Base-by-base conservation (phyloP, 768 basidiomycete genomes). In the Suillus subluteus region DNA sequence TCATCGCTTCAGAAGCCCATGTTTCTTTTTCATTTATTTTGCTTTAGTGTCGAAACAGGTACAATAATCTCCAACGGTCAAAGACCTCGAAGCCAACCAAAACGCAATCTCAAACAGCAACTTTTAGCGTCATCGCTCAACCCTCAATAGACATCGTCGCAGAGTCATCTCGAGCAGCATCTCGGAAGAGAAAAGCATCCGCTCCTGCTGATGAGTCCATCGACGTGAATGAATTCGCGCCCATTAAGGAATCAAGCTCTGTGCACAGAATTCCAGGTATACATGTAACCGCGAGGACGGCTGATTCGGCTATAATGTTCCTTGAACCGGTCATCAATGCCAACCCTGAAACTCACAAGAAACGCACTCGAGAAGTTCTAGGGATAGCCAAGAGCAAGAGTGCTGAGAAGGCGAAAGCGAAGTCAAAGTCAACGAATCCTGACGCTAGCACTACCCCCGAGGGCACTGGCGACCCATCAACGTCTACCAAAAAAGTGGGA, bases 321-420 rank as follows among this genome's bases (percentile, higher is more conserved):
- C 76, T 79, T 26, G 76, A 78, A 37, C 76, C 76, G 1, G 66
- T 79, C 50, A 69, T 77, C 16, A 71, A 63, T 62, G 67, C 70
- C 26, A 65, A 70, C 56, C 67, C 71, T 44, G 62, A 66, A 8
- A 56, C 62, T 40, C 66, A 67, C 37, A 62, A 62, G 65, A 26
- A 58, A 59, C 69, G 58, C 56, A 66, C 59, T 41, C 70, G 63
- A 52, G 58, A 35, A 15, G 62, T 23, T 16, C 54, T 66, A n/a
- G 67, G 65, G 8, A 65, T 44, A 43, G 30, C 32, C 4, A 65
- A 64, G 32, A 30, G 65, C 41, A 62, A 65, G 37, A 50, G 18
- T 3, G 2, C 2, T 32, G 41, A 43, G 13, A 65, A 44, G 16
- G 6, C 41, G 6, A 62, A 41, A 18, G 11, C 16, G 26, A 62